Conservation (phyloP, 2,329 filamentous ascomycete species). For the Leptographium wingfieldii region DNA sequence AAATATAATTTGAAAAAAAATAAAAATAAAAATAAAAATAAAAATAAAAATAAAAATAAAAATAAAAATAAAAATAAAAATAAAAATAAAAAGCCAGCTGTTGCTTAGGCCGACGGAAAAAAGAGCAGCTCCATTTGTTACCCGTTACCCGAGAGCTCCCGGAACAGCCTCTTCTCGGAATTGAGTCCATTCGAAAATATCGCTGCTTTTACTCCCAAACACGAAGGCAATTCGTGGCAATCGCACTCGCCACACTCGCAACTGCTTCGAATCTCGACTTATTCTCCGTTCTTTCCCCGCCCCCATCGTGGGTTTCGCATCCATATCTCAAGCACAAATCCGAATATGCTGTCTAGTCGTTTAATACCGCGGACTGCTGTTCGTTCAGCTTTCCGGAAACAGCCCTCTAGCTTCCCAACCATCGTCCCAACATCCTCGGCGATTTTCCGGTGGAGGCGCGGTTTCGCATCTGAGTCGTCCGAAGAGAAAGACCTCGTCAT, state of each 20-base stretch:
- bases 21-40: no score
- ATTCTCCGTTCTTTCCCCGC: neutral
- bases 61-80: neutral
- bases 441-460: conserved; percentile 40
- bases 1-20: no score
- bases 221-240: neutral
- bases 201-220: neutral
- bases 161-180: conserved; percentile 1
- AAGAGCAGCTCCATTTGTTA: conserved; percentile 2
- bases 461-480: conserved; percentile 45
- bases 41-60: no score
- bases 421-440: conserved; percentile 29
- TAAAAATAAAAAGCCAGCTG: neutral
- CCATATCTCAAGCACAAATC: neutral
- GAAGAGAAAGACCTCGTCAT: conserved; percentile 95
- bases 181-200: neutral
- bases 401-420: conserved; percentile 31
- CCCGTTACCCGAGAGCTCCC: conserved; percentile 12
- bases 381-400: conserved; percentile 39
- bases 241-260: neutral
- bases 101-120: neutral
- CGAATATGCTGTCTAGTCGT: conserved; percentile 46
- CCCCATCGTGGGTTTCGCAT: neutral
- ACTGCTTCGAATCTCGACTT: neutral
- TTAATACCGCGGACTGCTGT: conserved; percentile 46